Percentiles rank a stretch among this genome's conserved stretches.
phyloP scores from a whole-genome alignment of 495 filamentous ascomycete species.

The Aspergillus cavernicola region DNA sequence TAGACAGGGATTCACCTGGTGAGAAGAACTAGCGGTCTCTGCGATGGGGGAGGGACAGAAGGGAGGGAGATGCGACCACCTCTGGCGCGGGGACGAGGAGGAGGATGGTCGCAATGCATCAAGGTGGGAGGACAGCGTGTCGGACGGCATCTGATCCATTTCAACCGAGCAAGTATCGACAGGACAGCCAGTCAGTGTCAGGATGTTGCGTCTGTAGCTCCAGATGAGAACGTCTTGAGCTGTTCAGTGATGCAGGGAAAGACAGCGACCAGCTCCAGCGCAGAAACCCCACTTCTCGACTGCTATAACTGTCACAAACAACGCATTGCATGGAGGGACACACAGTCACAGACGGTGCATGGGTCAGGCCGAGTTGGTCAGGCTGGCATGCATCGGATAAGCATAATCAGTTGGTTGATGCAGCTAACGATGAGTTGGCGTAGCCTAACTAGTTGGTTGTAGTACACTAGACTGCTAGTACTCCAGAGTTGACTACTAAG shows the following conservation, averaged over 20 bases:
- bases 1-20: constrained; percentile 22
- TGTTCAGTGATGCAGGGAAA: constrained; percentile 14
- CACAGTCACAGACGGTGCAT: constrained; percentile 10
- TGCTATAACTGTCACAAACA: not conserved
- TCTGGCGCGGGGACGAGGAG: constrained; percentile 27
- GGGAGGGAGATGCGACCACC: constrained; percentile 28
- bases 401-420: constrained; percentile 10
- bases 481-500: too few relatives aligned
- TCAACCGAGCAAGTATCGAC: not conserved
- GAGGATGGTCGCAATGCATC: constrained; percentile 29
- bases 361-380: constrained; percentile 2
- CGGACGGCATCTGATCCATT: constrained; percentile 32
- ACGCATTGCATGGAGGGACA: constrained; percentile 13
- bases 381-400: constrained; percentile 12
- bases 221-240: not conserved
- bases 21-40: constrained; percentile 20
- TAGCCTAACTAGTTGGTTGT: too few relatives aligned
- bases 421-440: not conserved
- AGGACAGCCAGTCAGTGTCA: constrained; percentile 4
- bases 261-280: constrained; percentile 2
- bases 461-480: too few relatives aligned
- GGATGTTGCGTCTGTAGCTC: constrained; percentile 5
- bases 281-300: constrained; percentile 5
- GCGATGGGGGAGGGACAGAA: constrained; percentile 18
- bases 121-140: constrained; percentile 25